phyloP scores from a whole-genome alignment of 1,284 basidiomycete genomes.

The Papiliotrema flavescens region DNA sequence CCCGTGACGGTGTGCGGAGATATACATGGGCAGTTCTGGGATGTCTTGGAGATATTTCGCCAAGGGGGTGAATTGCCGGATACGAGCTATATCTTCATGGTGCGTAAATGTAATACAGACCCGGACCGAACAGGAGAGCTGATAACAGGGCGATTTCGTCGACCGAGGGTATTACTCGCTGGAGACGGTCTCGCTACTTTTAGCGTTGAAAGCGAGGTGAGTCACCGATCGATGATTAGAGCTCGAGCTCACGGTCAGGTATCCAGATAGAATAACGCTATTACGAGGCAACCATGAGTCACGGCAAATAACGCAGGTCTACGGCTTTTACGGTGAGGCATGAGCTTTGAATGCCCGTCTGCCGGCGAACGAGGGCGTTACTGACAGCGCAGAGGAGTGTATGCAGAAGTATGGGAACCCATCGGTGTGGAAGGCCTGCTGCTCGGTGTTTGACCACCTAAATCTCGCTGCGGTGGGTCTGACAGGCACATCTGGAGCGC shows the following conservation, averaged over 20 bases:
- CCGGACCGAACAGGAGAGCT: background rate
- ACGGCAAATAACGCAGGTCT: constrained; percentile 95
- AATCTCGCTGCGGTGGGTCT: constrained; percentile 81
- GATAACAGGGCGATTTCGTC: constrained; percentile 84
- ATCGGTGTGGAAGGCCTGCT: constrained; percentile 92
- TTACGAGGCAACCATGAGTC: constrained; percentile 94
- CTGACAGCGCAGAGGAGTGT: constrained; percentile 69
- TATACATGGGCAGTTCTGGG: constrained; percentile 96
- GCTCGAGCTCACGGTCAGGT: constrained; percentile 53
- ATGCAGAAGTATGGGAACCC: constrained; percentile 94
- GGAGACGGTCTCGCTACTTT: constrained; percentile 87
- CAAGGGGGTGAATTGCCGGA: constrained; percentile 83
- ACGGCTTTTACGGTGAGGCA: constrained; percentile 84
- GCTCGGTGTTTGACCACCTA: constrained; percentile 89
- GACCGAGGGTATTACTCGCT: constrained; percentile 94
- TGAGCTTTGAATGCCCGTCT: no score
- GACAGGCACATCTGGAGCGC: background rate
- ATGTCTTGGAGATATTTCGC: constrained; percentile 81
- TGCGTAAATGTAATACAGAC: constrained; percentile 34
- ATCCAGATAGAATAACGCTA: constrained; percentile 87
- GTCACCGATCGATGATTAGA: constrained; percentile 1
- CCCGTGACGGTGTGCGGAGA: constrained; percentile 93
- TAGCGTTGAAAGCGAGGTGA: constrained; percentile 86
- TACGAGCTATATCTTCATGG: constrained; percentile 98
- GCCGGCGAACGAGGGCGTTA: background rate